These are phyloP conservation scores for Metarhizium brunneum DNA, from an alignment of 2,329 filamentous ascomycete genomes.

Conservation along the genomic window DNA sequence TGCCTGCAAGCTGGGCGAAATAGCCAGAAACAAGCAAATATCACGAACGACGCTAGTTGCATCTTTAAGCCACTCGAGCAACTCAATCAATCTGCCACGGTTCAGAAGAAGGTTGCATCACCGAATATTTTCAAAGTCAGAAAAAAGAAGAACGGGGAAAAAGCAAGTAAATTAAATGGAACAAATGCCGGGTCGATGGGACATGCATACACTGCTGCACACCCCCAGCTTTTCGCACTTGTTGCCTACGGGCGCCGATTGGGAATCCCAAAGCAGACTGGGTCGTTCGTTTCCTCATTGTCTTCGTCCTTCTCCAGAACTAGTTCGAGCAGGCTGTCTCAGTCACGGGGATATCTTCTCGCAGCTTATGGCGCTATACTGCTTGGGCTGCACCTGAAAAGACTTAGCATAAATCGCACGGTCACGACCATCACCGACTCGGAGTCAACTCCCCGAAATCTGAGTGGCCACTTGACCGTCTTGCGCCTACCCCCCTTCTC, in stretches of 20 bases:
- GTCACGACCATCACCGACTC: neutral
- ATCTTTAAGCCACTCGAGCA: neutral
- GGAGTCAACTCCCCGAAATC: neutral
- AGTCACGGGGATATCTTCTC: neutral
- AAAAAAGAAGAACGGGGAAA: neutral
- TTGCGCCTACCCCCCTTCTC: neutral
- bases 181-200: neutral
- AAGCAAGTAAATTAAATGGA: neutral
- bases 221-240: neutral
- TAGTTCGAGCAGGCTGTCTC: neutral
- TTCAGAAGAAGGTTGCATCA: neutral
- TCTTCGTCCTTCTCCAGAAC: neutral
- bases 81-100: neutral
- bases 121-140: neutral
- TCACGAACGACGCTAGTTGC: neutral
- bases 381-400: neutral
- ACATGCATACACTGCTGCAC: neutral
- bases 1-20: neutral
- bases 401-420: neutral
- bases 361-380: neutral
- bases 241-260: too few species aligned
- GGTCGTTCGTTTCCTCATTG: too few species aligned
- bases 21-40: constrained; percentile 5
- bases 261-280: too few species aligned
- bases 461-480: neutral